These are phyloP conservation scores for Fusarium begoniae DNA, from an alignment of 2,329 filamentous ascomycete species.

Conservation along the genomic window DNA sequence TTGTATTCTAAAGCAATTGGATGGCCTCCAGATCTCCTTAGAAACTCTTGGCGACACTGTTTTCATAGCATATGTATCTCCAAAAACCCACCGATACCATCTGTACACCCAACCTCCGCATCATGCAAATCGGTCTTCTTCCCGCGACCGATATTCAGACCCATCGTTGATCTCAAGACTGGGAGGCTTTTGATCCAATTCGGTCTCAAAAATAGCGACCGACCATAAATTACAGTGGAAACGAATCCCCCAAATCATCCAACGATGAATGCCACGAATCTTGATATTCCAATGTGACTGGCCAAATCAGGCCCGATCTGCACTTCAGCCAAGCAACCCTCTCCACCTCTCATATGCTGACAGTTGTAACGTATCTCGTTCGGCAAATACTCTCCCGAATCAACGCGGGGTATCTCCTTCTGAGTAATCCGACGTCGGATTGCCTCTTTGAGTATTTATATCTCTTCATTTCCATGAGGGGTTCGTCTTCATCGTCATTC, in stretches of 20 bases:
- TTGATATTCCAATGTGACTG: conserved; percentile 7
- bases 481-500: neutral
- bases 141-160: neutral
- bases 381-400: conserved; percentile 18
- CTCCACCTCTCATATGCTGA: conserved; percentile 18
- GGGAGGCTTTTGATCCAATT: neutral
- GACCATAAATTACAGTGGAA: neutral
- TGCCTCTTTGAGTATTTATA: conserved; percentile 10
- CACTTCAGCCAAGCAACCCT: conserved; percentile 13
- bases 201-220: neutral
- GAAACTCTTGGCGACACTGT: neutral
- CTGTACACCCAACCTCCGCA: neutral
- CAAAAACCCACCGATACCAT: neutral
- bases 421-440: conserved; percentile 11
- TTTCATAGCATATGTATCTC: no score
- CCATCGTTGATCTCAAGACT: neutral
- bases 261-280: neutral
- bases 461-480: neutral
- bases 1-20: conserved; percentile 11
- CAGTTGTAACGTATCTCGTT: conserved; percentile 3
- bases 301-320: conserved; percentile 14
- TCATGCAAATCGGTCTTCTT: neutral
- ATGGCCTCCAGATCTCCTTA: rapidly evolving
- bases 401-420: conserved; percentile 10
- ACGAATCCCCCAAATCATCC: neutral